Evolutionary conservation across 177 flowering plant genomes (phyloP).

Genomic region (Vitis hybrid): DNA sequence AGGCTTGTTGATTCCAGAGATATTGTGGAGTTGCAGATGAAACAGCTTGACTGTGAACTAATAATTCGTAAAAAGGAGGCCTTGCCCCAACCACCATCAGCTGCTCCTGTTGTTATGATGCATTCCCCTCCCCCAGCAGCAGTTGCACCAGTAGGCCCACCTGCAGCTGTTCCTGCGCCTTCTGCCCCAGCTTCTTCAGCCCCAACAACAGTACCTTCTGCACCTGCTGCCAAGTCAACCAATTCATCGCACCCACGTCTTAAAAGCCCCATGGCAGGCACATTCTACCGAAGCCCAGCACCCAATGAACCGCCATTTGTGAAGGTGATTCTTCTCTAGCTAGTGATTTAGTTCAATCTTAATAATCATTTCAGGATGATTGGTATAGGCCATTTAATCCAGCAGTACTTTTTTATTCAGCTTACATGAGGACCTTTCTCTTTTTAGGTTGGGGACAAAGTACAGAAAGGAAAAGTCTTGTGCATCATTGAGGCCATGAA

Average conservation of each 20-base stretch:
- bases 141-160: slow-evolving; percentile 23
- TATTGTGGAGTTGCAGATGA: slow-evolving; percentile 76
- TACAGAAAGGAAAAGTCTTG: slow-evolving; percentile 77
- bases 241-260: slow-evolving; percentile 66
- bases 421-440: slow-evolving; percentile 3
- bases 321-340: slow-evolving; percentile 42
- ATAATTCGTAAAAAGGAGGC: slow-evolving; percentile 86
- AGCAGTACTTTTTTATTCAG: too few species aligned
- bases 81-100: slow-evolving; percentile 48
- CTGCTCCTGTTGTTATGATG: slow-evolving; percentile 40
- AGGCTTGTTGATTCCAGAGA: slow-evolving; percentile 95
- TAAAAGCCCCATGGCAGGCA: slow-evolving; percentile 88
- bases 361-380: too few species aligned
- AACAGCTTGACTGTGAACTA: slow-evolving; percentile 77
- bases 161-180: slow-evolving; percentile 35
- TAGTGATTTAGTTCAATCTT: not conserved
- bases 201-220: slow-evolving; percentile 31
- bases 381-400: not conserved
- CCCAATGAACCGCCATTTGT: slow-evolving; percentile 83
- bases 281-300: slow-evolving; percentile 64
- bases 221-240: slow-evolving; percentile 39
- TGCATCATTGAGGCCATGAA: slow-evolving; percentile 96
- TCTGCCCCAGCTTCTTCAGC: slow-evolving; percentile 24
- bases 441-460: slow-evolving; percentile 74
- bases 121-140: slow-evolving; percentile 27